Evolutionary conservation across 228 moss, liverwort and hornwort genomes (phyloP), one percentile per base, ranked within the genome.

Genomic region (Sphagnum magellanicum): DNA sequence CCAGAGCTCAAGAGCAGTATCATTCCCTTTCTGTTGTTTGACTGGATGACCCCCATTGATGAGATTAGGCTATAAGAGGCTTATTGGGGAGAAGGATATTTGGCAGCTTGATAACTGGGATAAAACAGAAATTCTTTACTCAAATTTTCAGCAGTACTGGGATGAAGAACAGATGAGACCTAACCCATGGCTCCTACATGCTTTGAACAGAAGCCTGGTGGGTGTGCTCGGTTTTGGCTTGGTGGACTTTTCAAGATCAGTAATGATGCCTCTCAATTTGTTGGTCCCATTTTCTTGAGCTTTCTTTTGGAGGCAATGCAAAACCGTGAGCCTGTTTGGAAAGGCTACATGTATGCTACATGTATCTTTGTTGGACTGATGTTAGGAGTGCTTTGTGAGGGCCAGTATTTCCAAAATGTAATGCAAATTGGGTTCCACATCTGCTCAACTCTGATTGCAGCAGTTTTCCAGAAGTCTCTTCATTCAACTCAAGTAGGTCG

Each of bases 381-480:
- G 71, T 5, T 60, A 12, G 81, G 81, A 59, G 81, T 81, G 14
- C 63, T 84, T 10, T 75, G 51, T 52, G 84, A 84, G 75, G 81
- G 81, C 47, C 81, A 84, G 16, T 84, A 84, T 48, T 84, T 81
- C 57, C 84, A 84, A 67, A 71, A 70, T 64, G 84, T 84, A 15
- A 84, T 84, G 84, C 84, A 81, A 6, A 62, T 71, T 12, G 81
- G 84, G 16, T 84, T 84, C 63, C 84, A 81, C 59, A 76, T 78
- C 46, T 78, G 84, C 32, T 76, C 81, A n/a, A 73, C 84, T 11
- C 53, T 84, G 75, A 80, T 84, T 9, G 84, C 78, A 13, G 67
- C 84, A 46, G 76, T 84, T 9, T 84, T 81, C 59, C 66, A 81
- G 16, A 80, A 84, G 71, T 81, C 84, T 5, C 50, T 84, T 71